Conservation (phyloP, 1,284 basidiomycete genomes). For the Agaricales sp. region DNA sequence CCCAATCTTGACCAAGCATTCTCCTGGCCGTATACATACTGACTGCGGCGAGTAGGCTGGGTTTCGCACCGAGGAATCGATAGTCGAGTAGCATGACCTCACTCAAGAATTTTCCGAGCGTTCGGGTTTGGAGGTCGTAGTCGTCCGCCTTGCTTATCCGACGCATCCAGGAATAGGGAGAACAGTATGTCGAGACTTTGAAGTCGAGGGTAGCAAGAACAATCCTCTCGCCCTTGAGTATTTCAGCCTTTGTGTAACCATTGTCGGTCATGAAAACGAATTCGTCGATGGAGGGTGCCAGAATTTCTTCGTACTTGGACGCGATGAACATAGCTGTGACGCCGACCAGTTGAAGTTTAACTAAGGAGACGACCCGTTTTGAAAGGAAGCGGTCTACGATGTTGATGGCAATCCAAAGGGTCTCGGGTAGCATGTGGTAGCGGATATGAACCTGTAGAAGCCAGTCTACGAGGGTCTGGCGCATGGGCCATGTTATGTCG, state of each 20-base stretch:
- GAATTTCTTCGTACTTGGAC: slow-evolving; percentile 98
- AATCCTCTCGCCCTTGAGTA: slow-evolving; percentile 96
- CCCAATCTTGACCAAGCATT: slow-evolving; percentile 93
- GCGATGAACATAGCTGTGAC: slow-evolving; percentile 97
- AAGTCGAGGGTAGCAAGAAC: slow-evolving; percentile 93
- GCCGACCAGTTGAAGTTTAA: slow-evolving; percentile 96
- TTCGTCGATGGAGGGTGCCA: slow-evolving; percentile 88
- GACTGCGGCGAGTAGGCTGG: slow-evolving; percentile 91
- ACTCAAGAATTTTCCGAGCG: slow-evolving; percentile 95
- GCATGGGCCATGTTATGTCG: slow-evolving; percentile 95
- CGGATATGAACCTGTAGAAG: slow-evolving; percentile 94
- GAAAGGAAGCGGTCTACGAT: slow-evolving; percentile 97
- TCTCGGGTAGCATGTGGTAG: slow-evolving; percentile 97
- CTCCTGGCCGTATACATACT: slow-evolving; percentile 93
- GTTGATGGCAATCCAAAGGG: slow-evolving; percentile 96
- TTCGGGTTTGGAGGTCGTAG: slow-evolving; percentile 97
- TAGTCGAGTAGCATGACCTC: slow-evolving; percentile 93
- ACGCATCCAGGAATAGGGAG: slow-evolving; percentile 98
- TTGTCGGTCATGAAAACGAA: slow-evolving; percentile 98
- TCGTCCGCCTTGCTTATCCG: slow-evolving; percentile 98
- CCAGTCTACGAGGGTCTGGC: slow-evolving; percentile 96
- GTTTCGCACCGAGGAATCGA: slow-evolving; percentile 89
- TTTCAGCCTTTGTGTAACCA: slow-evolving; percentile 90
- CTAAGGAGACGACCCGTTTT: slow-evolving; percentile 82
- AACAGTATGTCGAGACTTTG: slow-evolving; percentile 94